Conservation (phyloP, 176 grass and related monocot genomes). For the Secale cereale region DNA sequence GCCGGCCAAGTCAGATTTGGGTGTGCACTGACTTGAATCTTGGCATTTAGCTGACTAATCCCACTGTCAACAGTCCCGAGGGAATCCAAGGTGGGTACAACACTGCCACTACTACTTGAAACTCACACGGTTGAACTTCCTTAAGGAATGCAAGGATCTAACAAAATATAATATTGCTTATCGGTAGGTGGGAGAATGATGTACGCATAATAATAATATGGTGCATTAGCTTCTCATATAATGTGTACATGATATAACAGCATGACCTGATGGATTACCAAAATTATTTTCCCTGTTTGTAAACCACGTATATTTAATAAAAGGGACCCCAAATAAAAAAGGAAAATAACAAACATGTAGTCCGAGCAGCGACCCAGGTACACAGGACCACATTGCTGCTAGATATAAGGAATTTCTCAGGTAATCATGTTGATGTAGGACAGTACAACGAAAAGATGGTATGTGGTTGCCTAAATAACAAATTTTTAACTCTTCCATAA, state of each 20-base stretch:
- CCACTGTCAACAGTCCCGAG: background rate
- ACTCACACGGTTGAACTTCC: background rate
- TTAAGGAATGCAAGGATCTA: constrained; percentile 10
- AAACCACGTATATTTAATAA: background rate
- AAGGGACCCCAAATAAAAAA: background rate
- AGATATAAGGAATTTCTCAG: background rate
- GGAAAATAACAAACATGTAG: background rate
- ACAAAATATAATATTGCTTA: background rate
- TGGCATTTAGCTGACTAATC: background rate
- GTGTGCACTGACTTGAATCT: background rate
- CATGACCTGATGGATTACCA: background rate
- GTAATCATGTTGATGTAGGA: background rate
- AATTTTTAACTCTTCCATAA: background rate
- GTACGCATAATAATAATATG: background rate
- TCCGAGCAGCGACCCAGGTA: background rate
- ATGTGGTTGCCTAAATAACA: background rate
- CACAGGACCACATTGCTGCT: background rate
- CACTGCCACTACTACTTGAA: background rate
- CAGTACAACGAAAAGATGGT: background rate
- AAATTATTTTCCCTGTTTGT: background rate
- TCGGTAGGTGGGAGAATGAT: too few species aligned
- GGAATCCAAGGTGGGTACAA: too few species aligned
- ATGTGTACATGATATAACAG: background rate
- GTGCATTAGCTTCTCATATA: background rate
- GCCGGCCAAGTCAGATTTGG: background rate